Conservation (phyloP, 352 stramenopile genomes). For the Phytopythium ostracodes region DNA sequence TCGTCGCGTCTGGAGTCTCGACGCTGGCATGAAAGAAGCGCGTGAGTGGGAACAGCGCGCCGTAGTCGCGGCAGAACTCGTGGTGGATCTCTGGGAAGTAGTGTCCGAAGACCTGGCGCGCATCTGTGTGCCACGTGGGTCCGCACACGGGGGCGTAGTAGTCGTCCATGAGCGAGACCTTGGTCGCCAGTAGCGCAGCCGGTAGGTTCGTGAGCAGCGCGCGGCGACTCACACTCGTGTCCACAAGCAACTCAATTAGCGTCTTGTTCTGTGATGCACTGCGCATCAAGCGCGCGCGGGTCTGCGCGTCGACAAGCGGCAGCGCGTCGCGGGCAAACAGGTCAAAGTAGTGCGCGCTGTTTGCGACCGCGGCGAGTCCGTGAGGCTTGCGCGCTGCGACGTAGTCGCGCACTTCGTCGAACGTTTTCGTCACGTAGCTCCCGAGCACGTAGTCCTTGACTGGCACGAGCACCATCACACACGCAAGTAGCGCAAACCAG, state of each 20-base stretch:
- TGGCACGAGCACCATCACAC: slow-evolving; percentile 16
- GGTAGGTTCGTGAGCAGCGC: slow-evolving; percentile 22
- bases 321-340: slow-evolving; percentile 22
- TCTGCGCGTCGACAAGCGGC: slow-evolving; percentile 24
- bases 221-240: slow-evolving; percentile 21
- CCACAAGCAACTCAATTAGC: slow-evolving; percentile 31
- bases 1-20: no score
- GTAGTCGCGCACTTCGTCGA: slow-evolving; percentile 37
- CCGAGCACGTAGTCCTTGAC: slow-evolving; percentile 42
- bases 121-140: slow-evolving; percentile 14
- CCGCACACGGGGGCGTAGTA: slow-evolving; percentile 30
- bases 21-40: slow-evolving; percentile 27
- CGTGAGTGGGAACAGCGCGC: slow-evolving; percentile 21
- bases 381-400: slow-evolving; percentile 25
- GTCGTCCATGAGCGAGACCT: slow-evolving; percentile 33
- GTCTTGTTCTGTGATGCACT: background rate
- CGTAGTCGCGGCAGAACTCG: slow-evolving; percentile 39
- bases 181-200: slow-evolving; percentile 10
- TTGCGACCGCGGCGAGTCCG: slow-evolving; percentile 24
- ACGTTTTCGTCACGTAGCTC: slow-evolving; percentile 34
- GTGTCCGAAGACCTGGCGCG: slow-evolving; percentile 33
- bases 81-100: slow-evolving; percentile 33
- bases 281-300: slow-evolving; percentile 2
- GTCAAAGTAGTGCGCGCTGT: slow-evolving; percentile 30
- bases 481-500: slow-evolving; percentile 17